A percentile compares a stretch with the other conserved stretches of the same genome.
phyloP scores from a whole-genome alignment of 768 basidiomycete genomes.

The Tremella fuciformis region DNA sequence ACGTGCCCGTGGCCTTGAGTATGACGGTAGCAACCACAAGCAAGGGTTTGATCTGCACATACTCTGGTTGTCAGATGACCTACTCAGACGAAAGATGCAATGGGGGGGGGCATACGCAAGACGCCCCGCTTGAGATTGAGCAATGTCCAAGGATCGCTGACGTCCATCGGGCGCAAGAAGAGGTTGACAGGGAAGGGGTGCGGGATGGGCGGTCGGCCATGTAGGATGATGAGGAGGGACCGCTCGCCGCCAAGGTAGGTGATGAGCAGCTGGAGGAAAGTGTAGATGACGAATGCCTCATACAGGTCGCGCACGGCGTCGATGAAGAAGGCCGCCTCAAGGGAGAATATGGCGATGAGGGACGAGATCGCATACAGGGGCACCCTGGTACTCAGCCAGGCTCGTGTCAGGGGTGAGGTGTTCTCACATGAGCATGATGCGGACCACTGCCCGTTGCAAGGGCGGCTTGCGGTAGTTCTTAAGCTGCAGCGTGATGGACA shows the following conservation, averaged over 20 bases:
- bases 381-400: constrained; percentile 45
- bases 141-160: constrained; percentile 91
- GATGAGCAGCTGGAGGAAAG: constrained; percentile 48
- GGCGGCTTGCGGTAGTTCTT: constrained; percentile 50
- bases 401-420: not conserved
- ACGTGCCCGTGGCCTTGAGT: constrained; percentile 80
- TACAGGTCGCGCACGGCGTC: constrained; percentile 93
- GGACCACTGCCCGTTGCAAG: constrained; percentile 73
- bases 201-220: constrained; percentile 82
- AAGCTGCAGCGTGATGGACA: constrained; percentile 51
- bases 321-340: constrained; percentile 93
- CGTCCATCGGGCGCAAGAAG: constrained; percentile 82
- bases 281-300: constrained; percentile 59
- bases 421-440: constrained; percentile 91
- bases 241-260: constrained; percentile 74
- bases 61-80: constrained; percentile 61
- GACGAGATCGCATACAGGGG: constrained; percentile 89
- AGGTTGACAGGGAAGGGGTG: constrained; percentile 81
- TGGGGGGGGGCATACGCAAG: constrained; percentile 62
- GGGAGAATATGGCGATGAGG: constrained; percentile 85
- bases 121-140: constrained; percentile 93
- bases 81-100: not conserved
- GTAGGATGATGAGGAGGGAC: constrained; percentile 82
- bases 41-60: constrained; percentile 92
- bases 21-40: constrained; percentile 79